Evolutionary conservation across 2,329 filamentous ascomycete genomes (phyloP).

Genomic region (Trichoderma pleuroti): DNA sequence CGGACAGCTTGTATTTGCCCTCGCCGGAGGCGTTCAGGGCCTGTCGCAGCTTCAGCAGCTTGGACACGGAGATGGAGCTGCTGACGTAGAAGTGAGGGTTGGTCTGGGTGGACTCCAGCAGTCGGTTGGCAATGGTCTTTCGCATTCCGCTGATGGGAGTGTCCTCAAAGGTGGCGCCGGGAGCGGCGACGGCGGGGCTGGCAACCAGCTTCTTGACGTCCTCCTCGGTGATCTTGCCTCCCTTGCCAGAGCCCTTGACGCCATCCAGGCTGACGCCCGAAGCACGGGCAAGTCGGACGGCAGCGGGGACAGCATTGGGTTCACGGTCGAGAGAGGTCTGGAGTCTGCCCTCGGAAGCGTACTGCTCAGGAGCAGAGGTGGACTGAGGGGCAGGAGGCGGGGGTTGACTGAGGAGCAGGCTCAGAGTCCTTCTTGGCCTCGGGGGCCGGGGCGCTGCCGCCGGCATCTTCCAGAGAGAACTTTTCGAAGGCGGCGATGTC

Average conservation of each 20-base stretch:
- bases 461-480: slow-evolving; percentile 86
- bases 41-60: slow-evolving; percentile 93
- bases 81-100: slow-evolving; percentile 99
- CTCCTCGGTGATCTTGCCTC: slow-evolving; percentile 83
- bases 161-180: slow-evolving; percentile 74
- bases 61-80: slow-evolving; percentile 83
- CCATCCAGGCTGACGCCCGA: slow-evolving; percentile 72
- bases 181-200: slow-evolving; percentile 49
- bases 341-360: slow-evolving; percentile 71
- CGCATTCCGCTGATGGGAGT: slow-evolving; percentile 86
- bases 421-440: slow-evolving; percentile 65
- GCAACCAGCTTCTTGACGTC: slow-evolving; percentile 83
- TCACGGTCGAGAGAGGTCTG: slow-evolving; percentile 82
- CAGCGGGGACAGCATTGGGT: slow-evolving; percentile 67
- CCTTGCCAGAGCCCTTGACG: slow-evolving; percentile 83
- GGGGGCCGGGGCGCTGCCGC: slow-evolving; percentile 67
- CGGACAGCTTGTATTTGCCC: slow-evolving; percentile 98
- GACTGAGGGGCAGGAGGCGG: slow-evolving; percentile 45
- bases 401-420: slow-evolving; percentile 56
- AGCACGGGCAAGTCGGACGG: slow-evolving; percentile 79
- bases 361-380: slow-evolving; percentile 61
- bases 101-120: slow-evolving; percentile 81
- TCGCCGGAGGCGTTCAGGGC: slow-evolving; percentile 85
- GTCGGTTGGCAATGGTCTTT: slow-evolving; percentile 92
- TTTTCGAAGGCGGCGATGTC: slow-evolving; percentile 85